Percentiles rank a stretch among this genome's conserved stretches.
Evolutionary conservation across 352 stramenopile species (phyloP).

Genomic region (Blastocystis hominis): DNA sequence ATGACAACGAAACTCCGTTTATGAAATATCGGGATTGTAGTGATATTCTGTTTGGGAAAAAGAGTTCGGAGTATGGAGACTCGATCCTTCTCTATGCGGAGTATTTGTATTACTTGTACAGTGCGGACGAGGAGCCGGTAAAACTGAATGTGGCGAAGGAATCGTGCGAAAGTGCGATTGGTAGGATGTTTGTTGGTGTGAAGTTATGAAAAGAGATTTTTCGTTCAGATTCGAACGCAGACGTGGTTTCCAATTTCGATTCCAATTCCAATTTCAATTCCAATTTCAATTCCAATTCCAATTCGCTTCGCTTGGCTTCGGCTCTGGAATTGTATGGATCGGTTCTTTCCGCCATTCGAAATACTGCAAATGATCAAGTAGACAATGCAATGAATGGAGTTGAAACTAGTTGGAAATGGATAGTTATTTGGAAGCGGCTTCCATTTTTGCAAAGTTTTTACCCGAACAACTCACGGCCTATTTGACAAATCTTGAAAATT

Average conservation of each 20-base stretch:
- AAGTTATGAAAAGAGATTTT: too few species aligned
- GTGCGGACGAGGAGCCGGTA: not conserved
- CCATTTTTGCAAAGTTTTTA: not conserved
- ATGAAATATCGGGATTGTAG: not conserved
- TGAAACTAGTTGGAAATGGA: not conserved
- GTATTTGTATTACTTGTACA: slow-evolving; percentile 36
- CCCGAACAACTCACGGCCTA: not conserved
- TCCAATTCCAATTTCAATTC: not conserved
- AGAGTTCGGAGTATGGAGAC: not conserved
- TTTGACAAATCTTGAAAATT: not conserved
- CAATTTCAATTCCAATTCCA: not conserved
- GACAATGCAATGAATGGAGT: not conserved
- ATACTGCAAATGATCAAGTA: slow-evolving; percentile 20
- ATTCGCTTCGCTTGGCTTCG: not conserved
- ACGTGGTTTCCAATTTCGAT: too few species aligned
- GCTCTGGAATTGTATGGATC: slow-evolving; percentile 41
- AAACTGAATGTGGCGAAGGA: slow-evolving; percentile 18
- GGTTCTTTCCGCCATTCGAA: slow-evolving; percentile 32
- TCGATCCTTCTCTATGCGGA: slow-evolving; percentile 28
- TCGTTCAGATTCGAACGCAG: too few species aligned
- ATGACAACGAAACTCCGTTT: slow-evolving; percentile 30
- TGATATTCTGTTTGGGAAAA: slow-evolving; percentile 9
- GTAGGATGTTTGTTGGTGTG: not conserved
- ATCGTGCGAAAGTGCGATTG: not conserved
- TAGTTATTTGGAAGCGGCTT: slow-evolving; percentile 7